Percentiles rank a stretch among this genome's conserved stretches.
These are phyloP conservation scores for Trichosanthes cucumerina DNA, from an alignment of 306 rosid species.

Conservation along the genomic window DNA sequence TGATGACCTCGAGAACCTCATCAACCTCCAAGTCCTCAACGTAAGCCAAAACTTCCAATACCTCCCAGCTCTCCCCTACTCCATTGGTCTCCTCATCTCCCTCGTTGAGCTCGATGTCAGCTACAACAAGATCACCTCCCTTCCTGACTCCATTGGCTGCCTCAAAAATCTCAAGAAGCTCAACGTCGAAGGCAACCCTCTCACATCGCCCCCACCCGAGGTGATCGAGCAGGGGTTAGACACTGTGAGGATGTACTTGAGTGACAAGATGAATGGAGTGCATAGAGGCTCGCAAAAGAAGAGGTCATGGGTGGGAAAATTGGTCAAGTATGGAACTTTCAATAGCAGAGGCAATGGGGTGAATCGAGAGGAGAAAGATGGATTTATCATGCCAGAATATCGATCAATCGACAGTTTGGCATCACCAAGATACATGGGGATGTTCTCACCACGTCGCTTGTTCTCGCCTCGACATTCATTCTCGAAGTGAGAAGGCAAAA, in stretches of 20 bases:
- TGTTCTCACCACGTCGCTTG: constrained; percentile 79
- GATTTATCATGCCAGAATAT: constrained; percentile 33
- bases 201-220: constrained; percentile 47
- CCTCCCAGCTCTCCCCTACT: constrained; percentile 54
- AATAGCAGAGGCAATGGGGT: constrained; percentile 12
- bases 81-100: constrained; percentile 71
- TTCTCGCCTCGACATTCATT: constrained; percentile 45
- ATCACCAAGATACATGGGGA: constrained; percentile 51
- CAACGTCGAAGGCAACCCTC: constrained; percentile 70
- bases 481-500: neutral
- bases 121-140: constrained; percentile 58
- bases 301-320: constrained; percentile 56
- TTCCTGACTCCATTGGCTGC: constrained; percentile 67
- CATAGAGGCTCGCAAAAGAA: constrained; percentile 34
- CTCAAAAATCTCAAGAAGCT: constrained; percentile 59
- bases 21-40: constrained; percentile 67
- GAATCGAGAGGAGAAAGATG: constrained; percentile 31
- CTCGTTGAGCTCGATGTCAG: constrained; percentile 66
- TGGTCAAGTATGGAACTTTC: constrained; percentile 31
- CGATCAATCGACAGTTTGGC: constrained; percentile 55
- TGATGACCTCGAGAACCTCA: constrained; percentile 60
- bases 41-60: constrained; percentile 87
- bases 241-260: constrained; percentile 50
- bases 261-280: constrained; percentile 41
- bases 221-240: constrained; percentile 57